Base-by-base conservation (phyloP, 2,329 filamentous ascomycete genomes). In the Venturia effusa region DNA sequence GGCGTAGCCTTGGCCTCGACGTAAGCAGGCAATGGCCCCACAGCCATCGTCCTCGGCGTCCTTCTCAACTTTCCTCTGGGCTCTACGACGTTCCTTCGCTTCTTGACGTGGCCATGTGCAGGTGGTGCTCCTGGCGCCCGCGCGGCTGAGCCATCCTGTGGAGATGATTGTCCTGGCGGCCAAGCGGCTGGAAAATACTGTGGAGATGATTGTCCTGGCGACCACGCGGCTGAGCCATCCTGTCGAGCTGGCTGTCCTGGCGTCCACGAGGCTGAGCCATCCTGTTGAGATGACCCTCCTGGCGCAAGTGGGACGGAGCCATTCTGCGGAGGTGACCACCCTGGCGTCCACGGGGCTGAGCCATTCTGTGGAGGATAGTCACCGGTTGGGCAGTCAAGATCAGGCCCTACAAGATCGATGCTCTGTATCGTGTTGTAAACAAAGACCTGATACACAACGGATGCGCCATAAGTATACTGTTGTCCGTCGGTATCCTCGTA, bases 351-450 rank as follows among this genome's bases (percentile, higher is more conserved):
- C 41, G 41, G 19, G 19, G 19, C 10, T 15, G 37, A 39, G 8
- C 37, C 37, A 39, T 11, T 15, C 8, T 2, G 37, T 11, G 37
- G 37, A 39, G 37, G n/a, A n/a, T n/a, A n/a, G 40, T 13, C 40
- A 17, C 40, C n/a, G 11, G 17, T n/a, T 4, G 48, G 48, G 32
- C 57, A 59, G 13, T 41, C 22, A 15, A 59, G 10, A 15, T 17
- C 57, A 22, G 19, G 4, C 5, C 61, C 60, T 30, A 61, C 39
- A 15, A 61, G 17, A 61, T 41, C 60, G 10, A 61, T 51, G 19
- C 43, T 51, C 39, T 61, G 60, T 24, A 34, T 48, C 8, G 39
- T 61, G 11, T 39, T 48, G 30, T 48, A 61, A n/a, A 61, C 48
- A 22, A 48, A 61, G 2, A 61, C 60, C 22, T 61, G 39, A 41